Conservation (phyloP, 345 rosid genomes). For the Hibiscus trionum region DNA sequence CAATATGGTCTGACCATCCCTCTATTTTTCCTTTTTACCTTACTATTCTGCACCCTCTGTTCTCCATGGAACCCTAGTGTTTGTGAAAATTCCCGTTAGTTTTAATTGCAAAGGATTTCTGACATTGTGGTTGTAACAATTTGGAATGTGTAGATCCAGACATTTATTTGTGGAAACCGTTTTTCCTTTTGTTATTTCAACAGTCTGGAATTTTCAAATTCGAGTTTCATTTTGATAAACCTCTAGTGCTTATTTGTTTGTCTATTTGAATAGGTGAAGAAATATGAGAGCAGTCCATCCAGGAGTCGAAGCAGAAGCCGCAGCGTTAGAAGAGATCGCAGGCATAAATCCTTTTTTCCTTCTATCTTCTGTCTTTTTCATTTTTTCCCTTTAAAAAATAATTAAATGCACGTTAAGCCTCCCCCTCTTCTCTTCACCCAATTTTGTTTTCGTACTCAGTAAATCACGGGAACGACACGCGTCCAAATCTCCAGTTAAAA, state of each 20-base stretch:
- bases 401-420: neutral
- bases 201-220: neutral
- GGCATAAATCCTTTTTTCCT: conserved; percentile 21
- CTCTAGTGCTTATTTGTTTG: neutral
- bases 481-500: conserved; percentile 60
- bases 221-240: neutral
- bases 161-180: neutral
- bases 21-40: neutral
- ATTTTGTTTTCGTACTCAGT: conserved; percentile 25
- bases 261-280: conserved; percentile 50
- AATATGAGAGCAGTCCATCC: conserved; percentile 50
- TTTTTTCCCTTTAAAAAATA: neutral
- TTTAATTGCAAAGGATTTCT: neutral
- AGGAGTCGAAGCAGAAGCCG: conserved; percentile 59
- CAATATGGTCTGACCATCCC: neutral
- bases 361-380: neutral
- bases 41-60: neutral
- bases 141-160: neutral
- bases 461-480: conserved; percentile 46
- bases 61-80: neutral
- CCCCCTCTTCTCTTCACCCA: neutral
- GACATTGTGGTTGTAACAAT: neutral
- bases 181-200: neutral
- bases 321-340: conserved; percentile 50
- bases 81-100: neutral